Evolutionary conservation across 2,329 filamentous ascomycete genomes (phyloP).

Genomic region (Botryotinia convoluta): DNA sequence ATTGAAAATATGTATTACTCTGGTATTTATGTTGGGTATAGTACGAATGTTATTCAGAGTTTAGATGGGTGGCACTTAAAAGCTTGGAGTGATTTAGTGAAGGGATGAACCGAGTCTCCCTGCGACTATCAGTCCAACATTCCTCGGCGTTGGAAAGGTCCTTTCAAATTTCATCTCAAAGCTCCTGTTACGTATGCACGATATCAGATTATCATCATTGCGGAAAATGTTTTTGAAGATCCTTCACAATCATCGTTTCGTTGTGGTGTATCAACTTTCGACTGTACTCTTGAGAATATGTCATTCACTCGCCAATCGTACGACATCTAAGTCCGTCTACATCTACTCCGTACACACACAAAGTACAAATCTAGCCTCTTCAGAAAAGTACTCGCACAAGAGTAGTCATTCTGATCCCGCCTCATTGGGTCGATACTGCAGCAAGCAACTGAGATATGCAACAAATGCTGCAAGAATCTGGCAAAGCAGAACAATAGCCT

Average conservation of each 20-base stretch:
- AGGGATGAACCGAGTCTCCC: too few relatives aligned
- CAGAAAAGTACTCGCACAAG: neutral
- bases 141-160: neutral
- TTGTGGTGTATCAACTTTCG: neutral
- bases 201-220: neutral
- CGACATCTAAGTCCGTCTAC: neutral
- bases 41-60: neutral
- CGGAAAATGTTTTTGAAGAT: neutral
- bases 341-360: neutral
- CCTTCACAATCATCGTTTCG: neutral
- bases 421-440: neutral
- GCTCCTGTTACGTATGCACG: neutral
- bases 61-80: neutral
- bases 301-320: neutral
- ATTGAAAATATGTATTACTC: neutral
- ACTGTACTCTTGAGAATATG: neutral
- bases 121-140: too few relatives aligned
- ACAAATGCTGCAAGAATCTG: constrained; percentile 6
- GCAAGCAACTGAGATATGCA: constrained; percentile 13
- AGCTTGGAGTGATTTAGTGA: too few relatives aligned
- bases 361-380: neutral
- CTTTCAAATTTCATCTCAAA: neutral
- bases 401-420: neutral
- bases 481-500: neutral
- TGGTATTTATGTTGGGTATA: neutral